Evolutionary conservation across 371 early-diverging fungal genomes (phyloP), one percentile per base, ranked within the genome.

Genomic region (Mucor irregularis): DNA sequence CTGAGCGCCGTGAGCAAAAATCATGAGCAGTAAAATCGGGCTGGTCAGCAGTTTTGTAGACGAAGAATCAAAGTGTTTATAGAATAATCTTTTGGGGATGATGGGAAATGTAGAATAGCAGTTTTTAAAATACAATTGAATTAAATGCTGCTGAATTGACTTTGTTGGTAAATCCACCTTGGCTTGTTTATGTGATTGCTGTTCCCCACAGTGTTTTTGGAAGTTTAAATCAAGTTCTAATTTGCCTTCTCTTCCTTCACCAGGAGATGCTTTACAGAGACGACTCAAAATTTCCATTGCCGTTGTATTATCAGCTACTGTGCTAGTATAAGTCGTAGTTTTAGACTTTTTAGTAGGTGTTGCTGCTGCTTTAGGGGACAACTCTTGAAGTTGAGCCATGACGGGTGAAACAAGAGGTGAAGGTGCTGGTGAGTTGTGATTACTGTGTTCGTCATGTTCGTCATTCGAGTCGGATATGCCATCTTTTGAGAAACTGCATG

Each of bases 1-100:
- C 11, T 42, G 62, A 4, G 75, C 63, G 3, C 64, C 75, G 46
- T 71, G 68, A 1, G 75, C 75, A 34, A 57, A 62, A n/a, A 74
- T 45, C 25, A 57, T 39, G 17, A 59, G 44, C 3, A 74, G 16
- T 11, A 74, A 34, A 2, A 60, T 26, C 0, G 62, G 65, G 16
- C 46, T 42, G 21, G 22, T 40, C 19, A 43, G 22, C 25, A 58
- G 43, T 24, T 42, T 42, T 4, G 7, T 42, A 24, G 42, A 65
- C 11, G 56, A 42, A 11, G 42, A 49, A 33, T 68, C 61, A 13
- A 70, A 48, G 33, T 74, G 68, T 26, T 66, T 61, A 9, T 53
- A 58, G 33, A 74, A 66, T 28, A 62, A 22, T 21, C 61, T 50
- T 25, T 62, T 61, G 14, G 70, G 68, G 31, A 74, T 55, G 22